Evolutionary conservation across 2,329 filamentous ascomycete genomes (phyloP).

Genomic region (Curvularia verruculosa): DNA sequence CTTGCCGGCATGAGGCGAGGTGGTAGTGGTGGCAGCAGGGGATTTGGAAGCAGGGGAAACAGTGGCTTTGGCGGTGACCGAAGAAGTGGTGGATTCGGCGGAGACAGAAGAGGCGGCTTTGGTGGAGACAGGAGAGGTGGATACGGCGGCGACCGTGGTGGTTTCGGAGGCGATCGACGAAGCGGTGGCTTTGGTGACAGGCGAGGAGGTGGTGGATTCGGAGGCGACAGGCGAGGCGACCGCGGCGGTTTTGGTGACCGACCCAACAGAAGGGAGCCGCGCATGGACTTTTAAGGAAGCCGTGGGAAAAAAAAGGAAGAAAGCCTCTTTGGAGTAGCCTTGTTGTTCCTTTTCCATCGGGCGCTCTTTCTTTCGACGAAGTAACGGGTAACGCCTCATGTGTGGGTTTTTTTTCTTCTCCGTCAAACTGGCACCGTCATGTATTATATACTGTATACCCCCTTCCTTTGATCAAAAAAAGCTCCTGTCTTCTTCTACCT

Average conservation of each 20-base stretch:
- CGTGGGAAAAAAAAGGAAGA: background rate
- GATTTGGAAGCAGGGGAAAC: conserved; percentile 7
- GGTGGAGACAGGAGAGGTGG: conserved; percentile 19
- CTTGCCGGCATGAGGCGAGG: conserved; percentile 19
- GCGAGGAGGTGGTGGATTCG: conserved; percentile 14
- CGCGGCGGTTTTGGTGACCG: conserved; percentile 17
- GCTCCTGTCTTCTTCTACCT: background rate
- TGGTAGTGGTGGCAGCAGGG: conserved; percentile 15
- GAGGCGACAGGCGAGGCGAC: conserved; percentile 16
- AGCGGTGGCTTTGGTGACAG: conserved; percentile 14
- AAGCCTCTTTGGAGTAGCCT: background rate
- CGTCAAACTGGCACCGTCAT: background rate
- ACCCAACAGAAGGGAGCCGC: conserved; percentile 21
- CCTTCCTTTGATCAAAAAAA: conserved; percentile 2
- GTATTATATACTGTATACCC: conserved; percentile 12
- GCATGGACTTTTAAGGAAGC: conserved; percentile 11
- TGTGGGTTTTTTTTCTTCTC: background rate
- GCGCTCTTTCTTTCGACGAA: background rate
- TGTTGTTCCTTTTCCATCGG: background rate
- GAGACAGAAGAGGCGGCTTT: conserved; percentile 4
- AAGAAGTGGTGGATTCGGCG: conserved; percentile 19
- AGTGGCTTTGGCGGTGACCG: conserved; percentile 20
- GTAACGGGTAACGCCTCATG: background rate
- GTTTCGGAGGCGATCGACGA: conserved; percentile 14
- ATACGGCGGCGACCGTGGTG: conserved; percentile 20